Evolutionary conservation across 2,329 filamentous ascomycete species (phyloP).

Genomic region (Didymella pinodella): DNA sequence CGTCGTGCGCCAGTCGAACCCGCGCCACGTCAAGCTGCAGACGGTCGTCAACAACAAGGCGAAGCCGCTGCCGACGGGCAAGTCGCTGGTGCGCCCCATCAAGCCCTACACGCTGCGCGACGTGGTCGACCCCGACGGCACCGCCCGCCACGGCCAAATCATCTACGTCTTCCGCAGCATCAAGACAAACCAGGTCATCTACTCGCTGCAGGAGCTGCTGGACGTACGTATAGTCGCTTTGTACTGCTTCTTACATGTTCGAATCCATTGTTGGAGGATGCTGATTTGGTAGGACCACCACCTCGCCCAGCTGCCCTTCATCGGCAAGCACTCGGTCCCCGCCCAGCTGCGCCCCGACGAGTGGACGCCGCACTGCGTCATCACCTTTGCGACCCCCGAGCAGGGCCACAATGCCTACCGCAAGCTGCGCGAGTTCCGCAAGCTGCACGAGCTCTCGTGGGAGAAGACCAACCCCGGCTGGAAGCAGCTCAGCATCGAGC

Average conservation of each 20-base stretch:
- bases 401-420: slow-evolving; percentile 64
- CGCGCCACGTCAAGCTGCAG: slow-evolving; percentile 33
- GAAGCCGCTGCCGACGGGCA: slow-evolving; percentile 30
- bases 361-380: slow-evolving; percentile 67
- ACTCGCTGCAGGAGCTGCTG: slow-evolving; percentile 65
- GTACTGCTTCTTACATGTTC: not conserved
- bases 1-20: slow-evolving; percentile 39
- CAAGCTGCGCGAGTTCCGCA: slow-evolving; percentile 67
- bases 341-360: slow-evolving; percentile 66
- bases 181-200: slow-evolving; percentile 70
- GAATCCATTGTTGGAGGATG: not conserved
- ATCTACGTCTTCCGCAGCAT: slow-evolving; percentile 70
- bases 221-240: slow-evolving; percentile 54
- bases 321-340: slow-evolving; percentile 70
- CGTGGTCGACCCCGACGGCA: slow-evolving; percentile 41
- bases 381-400: slow-evolving; percentile 61
- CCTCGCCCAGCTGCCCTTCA: slow-evolving; percentile 66
- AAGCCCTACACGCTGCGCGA: slow-evolving; percentile 53
- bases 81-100: slow-evolving; percentile 23
- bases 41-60: slow-evolving; percentile 37
- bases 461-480: slow-evolving; percentile 53
- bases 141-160: slow-evolving; percentile 60
- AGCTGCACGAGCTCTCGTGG: slow-evolving; percentile 65
- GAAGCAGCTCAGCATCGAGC: slow-evolving; percentile 57
- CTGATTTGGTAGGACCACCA: slow-evolving; percentile 55